Evolutionary conservation across 148 eudicot species (phyloP), one percentile per base, ranked within the genome.

Genomic region (Amaranthus palmeri): DNA sequence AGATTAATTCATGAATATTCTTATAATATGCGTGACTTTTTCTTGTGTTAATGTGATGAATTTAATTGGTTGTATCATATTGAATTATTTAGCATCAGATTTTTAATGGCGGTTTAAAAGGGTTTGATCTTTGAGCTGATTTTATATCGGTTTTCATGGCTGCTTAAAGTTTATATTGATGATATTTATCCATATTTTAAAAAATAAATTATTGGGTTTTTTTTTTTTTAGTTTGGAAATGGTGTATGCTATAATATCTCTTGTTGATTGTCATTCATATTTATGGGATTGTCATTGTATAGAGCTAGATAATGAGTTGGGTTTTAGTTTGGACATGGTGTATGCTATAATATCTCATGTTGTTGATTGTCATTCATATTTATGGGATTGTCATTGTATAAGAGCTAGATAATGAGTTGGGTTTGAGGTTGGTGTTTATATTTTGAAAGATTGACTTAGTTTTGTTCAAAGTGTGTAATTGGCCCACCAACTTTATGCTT

Each of bases 61-160:
- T 63, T 62, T 50, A 62, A 67, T 68, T 54, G 7, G 7, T 65
- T 4, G 6, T 40, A 6, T 45, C 40, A 14, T 25, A 25, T 25
- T 25, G 36, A 25, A 25, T 63, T 71, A 50, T 45, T 52, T n/a
- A 8, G 63, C 70, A 59, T 67, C 71, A 11, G 14, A 36, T 65
- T 58, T 57, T 25, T 54, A 53, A 60, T 72, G 64, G 50, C 25
- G 57, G 57, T 67, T 13, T 72, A 7, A 53, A n/a, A 63, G 42
- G 51, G 52, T 57, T 55, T 25, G 70, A 48, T 74, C 49, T 74
- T 53, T 52, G 18, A 72, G 76, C 76, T 75, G 68, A 53, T 52
- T 54, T 49, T 42, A 11, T 2, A 10, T n/a, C 25, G 36, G 36
- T 25, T 8, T 36, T 43, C 44, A 43, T 48, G 46, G 76, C 57